Evolutionary conservation across 2,329 filamentous ascomycete species (phyloP), one percentile per base, ranked within the genome.

Genomic region (Sporothrix phasma): DNA sequence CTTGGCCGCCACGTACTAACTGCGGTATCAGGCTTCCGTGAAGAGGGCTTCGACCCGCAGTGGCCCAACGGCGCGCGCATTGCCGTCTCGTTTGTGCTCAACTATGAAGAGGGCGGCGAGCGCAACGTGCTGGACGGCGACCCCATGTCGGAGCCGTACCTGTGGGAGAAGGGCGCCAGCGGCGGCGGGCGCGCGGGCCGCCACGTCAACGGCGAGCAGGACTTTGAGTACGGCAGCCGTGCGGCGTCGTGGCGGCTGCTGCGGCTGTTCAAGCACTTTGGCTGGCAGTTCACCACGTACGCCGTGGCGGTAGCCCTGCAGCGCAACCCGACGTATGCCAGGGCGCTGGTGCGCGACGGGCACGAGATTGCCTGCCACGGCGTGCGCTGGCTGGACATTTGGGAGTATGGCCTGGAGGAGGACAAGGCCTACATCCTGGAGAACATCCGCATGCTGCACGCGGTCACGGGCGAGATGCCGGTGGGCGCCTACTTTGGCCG

Each of bases 81-180:
- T 49, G 74, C 74, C 6, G 72, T 76, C 0, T 74, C 73, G 1
- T 76, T 75, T 56, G 73, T 75, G 13, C 72, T 76, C 59, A 76
- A 76, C 66, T 75, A 75, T 59, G 74, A 75, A 68, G 70, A 72
- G 58, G 70, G 70, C 31, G 70, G 70, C 10, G 70, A 72, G 63
- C 68, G 70, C 47, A 69, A 66, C 45, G 66, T 70, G 1, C 54
- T 70, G 11, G 70, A 71, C 34, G 70, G 70, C 24, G 70, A 71
- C 53, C 58, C 66, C 10, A 65, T 74, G 37, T 66, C 65, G n/a
- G 66, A 67, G 64, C 65, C 67, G 29, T 64, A 63, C 34, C 62
- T 68, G 11, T 67, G 67, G 63, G 67, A 68, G 45, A 66, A 68
- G 61, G 63, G 63, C n/a, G 58, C 63, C 2, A 49, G 61, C 3